These are phyloP conservation scores for Laguncularia racemosa DNA, from an alignment of 345 rosid species.

Conservation along the genomic window DNA sequence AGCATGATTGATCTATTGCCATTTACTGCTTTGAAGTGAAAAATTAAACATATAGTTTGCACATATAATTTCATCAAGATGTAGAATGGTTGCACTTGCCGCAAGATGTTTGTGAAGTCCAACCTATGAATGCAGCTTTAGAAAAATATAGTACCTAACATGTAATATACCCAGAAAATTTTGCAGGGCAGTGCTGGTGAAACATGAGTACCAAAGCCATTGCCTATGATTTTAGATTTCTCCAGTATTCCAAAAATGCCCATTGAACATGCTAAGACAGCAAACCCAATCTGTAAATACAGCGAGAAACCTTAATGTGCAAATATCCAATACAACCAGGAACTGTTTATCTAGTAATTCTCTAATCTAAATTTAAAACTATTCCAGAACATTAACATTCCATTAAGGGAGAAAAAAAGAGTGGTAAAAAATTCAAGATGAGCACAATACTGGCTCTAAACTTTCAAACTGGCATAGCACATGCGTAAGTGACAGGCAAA, in stretches of 20 bases:
- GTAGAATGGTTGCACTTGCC: too few relatives aligned
- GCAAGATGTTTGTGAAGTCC: too few relatives aligned
- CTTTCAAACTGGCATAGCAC: too few relatives aligned
- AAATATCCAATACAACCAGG: not conserved
- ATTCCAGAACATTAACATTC: too few relatives aligned
- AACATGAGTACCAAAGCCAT: constrained; percentile 73
- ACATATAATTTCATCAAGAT: too few relatives aligned
- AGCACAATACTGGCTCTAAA: too few relatives aligned
- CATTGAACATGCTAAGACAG: constrained; percentile 59
- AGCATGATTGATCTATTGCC: too few relatives aligned
- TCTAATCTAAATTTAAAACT: not conserved
- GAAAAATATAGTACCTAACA: constrained; percentile 46
- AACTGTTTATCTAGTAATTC: not conserved
- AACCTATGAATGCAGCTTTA: not conserved
- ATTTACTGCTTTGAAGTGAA: too few relatives aligned
- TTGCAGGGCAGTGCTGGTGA: constrained; percentile 41
- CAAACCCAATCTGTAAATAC: constrained; percentile 57
- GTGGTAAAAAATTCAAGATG: too few relatives aligned
- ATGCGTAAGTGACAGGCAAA: too few relatives aligned
- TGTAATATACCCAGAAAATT: constrained; percentile 68
- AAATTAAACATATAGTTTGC: too few relatives aligned
- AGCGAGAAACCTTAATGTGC: not conserved
- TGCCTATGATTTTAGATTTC: constrained; percentile 40
- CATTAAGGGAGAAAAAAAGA: too few relatives aligned
- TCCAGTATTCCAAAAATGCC: constrained; percentile 48